Percentiles rank a stretch among this genome's conserved stretches.
These are phyloP conservation scores for Bacidia rubella DNA, from an alignment of 495 filamentous ascomycete species.

Conservation along the genomic window DNA sequence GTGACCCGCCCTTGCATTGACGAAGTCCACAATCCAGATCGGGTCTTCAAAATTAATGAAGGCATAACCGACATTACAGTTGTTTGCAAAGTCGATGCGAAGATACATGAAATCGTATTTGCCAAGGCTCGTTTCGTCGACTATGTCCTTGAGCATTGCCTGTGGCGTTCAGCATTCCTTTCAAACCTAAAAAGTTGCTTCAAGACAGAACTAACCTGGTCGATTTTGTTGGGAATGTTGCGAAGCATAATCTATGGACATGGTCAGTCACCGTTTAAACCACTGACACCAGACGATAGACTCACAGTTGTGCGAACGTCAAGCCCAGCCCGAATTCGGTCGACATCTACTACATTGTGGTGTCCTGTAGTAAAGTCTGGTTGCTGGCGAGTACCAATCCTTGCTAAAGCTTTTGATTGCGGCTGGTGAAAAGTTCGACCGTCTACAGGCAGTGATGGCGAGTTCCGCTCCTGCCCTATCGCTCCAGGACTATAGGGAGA, in stretches of 20 bases:
- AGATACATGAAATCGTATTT: conserved; percentile 93
- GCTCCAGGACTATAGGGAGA: conserved; percentile 17
- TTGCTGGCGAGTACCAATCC: conserved; percentile 13
- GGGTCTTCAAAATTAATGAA: conserved; percentile 84
- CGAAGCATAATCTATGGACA: conserved; percentile 78
- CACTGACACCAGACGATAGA: conserved; percentile 11
- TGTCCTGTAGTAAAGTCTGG: conserved; percentile 21
- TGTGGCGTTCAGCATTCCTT: conserved; percentile 13
- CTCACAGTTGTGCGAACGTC: conserved; percentile 65
- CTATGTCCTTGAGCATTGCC: conserved; percentile 57
- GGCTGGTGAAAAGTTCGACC: conserved; percentile 1
- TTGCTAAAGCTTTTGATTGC: conserved; percentile 8
- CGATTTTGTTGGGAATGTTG: conserved; percentile 87
- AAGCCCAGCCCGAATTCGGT: conserved; percentile 48
- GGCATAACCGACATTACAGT: conserved; percentile 94
- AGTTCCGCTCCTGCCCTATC: conserved; percentile 21
- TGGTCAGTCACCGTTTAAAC: conserved; percentile 7
- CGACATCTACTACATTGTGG: conserved; percentile 55
- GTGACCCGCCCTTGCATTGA: conserved; percentile 52
- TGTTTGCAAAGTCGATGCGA: conserved; percentile 79
- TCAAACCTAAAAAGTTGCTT: neutral
- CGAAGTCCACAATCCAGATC: conserved; percentile 41
- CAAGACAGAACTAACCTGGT: conserved; percentile 37
- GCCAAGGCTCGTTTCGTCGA: conserved; percentile 65
- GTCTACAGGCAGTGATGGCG: conserved; percentile 6